Evolutionary conservation across 257 asterid genomes (phyloP), one percentile per base, ranked within the genome.

Genomic region (Striga asiatica): DNA sequence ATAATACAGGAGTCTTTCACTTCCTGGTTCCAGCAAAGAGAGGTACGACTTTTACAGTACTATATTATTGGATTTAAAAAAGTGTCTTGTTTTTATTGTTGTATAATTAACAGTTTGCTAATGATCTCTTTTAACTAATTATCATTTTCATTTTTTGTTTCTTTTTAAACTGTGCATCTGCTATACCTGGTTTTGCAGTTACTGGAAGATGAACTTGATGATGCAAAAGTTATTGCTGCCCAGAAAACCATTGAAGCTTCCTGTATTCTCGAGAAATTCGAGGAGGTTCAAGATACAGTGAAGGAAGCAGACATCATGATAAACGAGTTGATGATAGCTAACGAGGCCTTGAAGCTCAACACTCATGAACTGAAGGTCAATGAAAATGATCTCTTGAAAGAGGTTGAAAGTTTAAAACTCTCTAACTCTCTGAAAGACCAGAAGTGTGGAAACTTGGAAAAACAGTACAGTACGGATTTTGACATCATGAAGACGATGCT

Each of bases 181-280:
- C 2, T 11, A 22, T 29, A 60, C 37, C 37, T 18, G 49, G 53
- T 60, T 54, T 59, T 64, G 55, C 93, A 92, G 99, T 66, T 82
- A 59, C 75, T 88, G 58, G 95, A 76, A 71, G 78, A 68, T 39
- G 97, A 88, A 72, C 83, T 88, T 54, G 79, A 72, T 60, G 89
- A 84, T 53, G 97, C 99, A 8, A 81, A 71, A 71, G 73, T 77
- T 56, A 69, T 70, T 69, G 88, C 93, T 32, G 66, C 81, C 19
- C 94, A 88, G 85, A 88, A 88, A 80, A 67, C 81, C 61, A 79
- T 88, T 25, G 99, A 92, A 72, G 94, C 95, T 25, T 71, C 86
- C 29, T 84, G 89, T 58, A 48, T 88, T 70, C 79, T 92, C 60
- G 82, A 81, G 56, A 92, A 92, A 75, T 88, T 88, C 64, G 94